Conservation (phyloP, 2,329 filamentous ascomycete species). For the Penicillium glabrum region DNA sequence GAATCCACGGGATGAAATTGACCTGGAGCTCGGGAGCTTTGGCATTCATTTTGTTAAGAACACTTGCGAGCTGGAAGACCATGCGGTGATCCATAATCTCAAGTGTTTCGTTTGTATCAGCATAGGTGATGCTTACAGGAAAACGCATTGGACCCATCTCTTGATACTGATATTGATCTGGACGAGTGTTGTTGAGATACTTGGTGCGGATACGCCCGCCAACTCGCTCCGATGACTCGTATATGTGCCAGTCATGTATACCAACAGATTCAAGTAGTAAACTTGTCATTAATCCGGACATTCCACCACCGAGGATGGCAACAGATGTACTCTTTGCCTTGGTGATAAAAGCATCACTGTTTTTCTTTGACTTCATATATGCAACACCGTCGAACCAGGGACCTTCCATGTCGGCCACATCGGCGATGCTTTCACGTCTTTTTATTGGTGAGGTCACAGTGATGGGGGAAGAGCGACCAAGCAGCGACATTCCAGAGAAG, state of each 20-base stretch:
- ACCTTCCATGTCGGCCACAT: constrained; percentile 38
- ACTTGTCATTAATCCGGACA: constrained; percentile 38
- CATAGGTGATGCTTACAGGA: constrained; percentile 42
- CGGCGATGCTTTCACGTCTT: constrained; percentile 29
- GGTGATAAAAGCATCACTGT: constrained; percentile 23
- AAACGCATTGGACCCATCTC: constrained; percentile 50
- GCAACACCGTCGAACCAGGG: constrained; percentile 44
- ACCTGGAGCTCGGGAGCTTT: constrained; percentile 37
- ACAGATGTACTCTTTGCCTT: constrained; percentile 34
- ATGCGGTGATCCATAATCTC: constrained; percentile 45
- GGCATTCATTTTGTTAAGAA: constrained; percentile 43
- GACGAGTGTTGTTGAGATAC: constrained; percentile 42
- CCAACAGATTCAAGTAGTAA: constrained; percentile 47
- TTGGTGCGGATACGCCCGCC: constrained; percentile 47
- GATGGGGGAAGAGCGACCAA: constrained; percentile 26
- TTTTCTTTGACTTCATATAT: constrained; percentile 34
- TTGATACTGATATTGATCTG: constrained; percentile 39
- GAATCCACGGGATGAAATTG: constrained; percentile 46
- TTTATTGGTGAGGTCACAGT: constrained; percentile 11
- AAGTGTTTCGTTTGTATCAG: constrained; percentile 44
- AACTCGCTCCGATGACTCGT: constrained; percentile 43
- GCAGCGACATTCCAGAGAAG: constrained; percentile 24
- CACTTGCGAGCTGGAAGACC: constrained; percentile 44
- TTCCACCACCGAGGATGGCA: constrained; percentile 42
- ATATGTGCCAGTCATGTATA: constrained; percentile 47